A percentile compares a stretch with the other conserved stretches of the same genome.
phyloP scores from a whole-genome alignment of 345 rosid genomes.

The Brassica cretica region DNA sequence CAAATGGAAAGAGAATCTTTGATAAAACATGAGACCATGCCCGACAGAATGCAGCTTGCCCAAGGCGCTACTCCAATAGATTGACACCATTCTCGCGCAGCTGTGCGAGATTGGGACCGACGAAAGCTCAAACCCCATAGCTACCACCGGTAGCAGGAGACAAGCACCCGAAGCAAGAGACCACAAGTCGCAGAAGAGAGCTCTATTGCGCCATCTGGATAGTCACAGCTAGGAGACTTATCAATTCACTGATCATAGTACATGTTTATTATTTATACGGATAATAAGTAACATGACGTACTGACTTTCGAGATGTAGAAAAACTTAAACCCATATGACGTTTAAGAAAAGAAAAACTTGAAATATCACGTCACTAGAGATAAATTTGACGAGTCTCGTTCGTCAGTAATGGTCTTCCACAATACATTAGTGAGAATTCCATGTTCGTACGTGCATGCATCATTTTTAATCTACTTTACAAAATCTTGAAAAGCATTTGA shows the following conservation, averaged over 20 bases:
- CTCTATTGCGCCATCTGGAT: no score
- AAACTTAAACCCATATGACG: constrained; percentile 19
- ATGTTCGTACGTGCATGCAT: constrained; percentile 27
- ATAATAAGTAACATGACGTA: background rate
- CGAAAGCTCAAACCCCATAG: no score
- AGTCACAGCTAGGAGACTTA: background rate
- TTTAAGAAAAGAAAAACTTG: background rate
- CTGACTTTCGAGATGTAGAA: constrained; percentile 1
- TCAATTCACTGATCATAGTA: background rate
- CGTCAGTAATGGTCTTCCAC: background rate
- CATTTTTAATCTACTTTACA: background rate
- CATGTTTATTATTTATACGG: background rate
- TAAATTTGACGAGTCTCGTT: background rate
- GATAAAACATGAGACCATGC: no score
- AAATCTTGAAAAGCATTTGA: background rate
- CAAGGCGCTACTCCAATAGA: no score
- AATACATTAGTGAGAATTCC: background rate
- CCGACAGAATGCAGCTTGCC: no score
- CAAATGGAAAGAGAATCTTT: no score
- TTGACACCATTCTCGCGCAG: no score
- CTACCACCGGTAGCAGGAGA: no score
- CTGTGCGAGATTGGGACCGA: no score
- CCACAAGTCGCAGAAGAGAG: no score
- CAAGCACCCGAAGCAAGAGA: no score
- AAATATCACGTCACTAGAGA: constrained; percentile 7